Base-by-base conservation (phyloP, 169 alveolate genomes). In the Cyclospora cayetanensis region DNA sequence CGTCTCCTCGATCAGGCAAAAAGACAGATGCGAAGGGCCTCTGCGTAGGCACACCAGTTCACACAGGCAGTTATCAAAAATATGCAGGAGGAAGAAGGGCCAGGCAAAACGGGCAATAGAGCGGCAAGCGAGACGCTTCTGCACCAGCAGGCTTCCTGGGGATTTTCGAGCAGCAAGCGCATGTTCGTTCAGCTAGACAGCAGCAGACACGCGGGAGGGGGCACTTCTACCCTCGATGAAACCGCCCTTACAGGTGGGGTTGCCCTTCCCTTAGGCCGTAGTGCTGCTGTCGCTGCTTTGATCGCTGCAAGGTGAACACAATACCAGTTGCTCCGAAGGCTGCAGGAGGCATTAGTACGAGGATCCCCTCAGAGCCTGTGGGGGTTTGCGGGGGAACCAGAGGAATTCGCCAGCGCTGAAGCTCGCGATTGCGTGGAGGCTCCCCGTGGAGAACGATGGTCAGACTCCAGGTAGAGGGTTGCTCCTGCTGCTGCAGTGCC, bases 401-500 rank as follows among this genome's bases (percentile, higher is more conserved):
- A 63, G 84, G 84, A 12, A 74, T 37, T 18, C 84, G 27, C 84
- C 53, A 41, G 20, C 84, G 84, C 65, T 74, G 84, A 53, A 74
- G 84, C 63, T 11, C 63, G 22, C 63, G 37, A 4, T 22, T 9
- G 84, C n/a, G 34, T n/a, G n/a, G n/a, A 25, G 65, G 84, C 52
- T 42, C 63, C 63, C 65, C 63, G n/a, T 74, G 84, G 9, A 53
- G 9, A 2, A 37, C 11, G 43, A 39, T 22, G 22, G 31, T 37
- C 50, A 74, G 29, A 20, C 12, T 74, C 84, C 84, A 74, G 25
- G 12, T 53, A 11, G 25, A 5, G 4, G 27, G 84, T 42, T 41
- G 84, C 63, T 39, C 65, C 50, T 74, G 65, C 84, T 74, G 84
- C 84, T 74, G 84, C 65, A 39, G 84, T 63, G 37, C 41, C 65